phyloP scores from a whole-genome alignment of 768 basidiomycete genomes.

The Rossbeevera mucosa region DNA sequence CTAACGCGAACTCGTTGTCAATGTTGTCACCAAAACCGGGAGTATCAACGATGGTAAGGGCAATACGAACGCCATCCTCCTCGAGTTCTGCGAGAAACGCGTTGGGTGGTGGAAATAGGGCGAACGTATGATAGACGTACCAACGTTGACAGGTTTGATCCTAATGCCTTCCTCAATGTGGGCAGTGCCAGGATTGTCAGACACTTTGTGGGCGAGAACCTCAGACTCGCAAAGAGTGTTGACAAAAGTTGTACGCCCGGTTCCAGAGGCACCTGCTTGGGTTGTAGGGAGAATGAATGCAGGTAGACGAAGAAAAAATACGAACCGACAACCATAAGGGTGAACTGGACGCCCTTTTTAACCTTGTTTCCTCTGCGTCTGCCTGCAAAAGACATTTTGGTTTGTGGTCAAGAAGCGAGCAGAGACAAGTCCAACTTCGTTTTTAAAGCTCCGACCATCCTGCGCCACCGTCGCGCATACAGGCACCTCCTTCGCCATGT shows the following conservation, averaged over 20 bases:
- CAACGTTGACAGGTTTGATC: conserved; percentile 93
- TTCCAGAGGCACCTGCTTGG: conserved; percentile 87
- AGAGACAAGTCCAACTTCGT: conserved; percentile 29
- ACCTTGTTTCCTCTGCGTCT: conserved; percentile 90
- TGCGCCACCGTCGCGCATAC: conserved; percentile 33
- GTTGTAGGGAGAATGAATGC: conserved; percentile 1
- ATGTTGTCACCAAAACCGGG: conserved; percentile 99
- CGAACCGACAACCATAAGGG: conserved; percentile 95
- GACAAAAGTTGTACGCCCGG: conserved; percentile 96
- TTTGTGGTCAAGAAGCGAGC: conserved; percentile 29
- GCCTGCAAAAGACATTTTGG: conserved; percentile 77
- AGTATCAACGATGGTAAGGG: conserved; percentile 96
- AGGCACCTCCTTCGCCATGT: conserved; percentile 8
- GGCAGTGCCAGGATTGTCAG: conserved; percentile 79
- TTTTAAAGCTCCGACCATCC: conserved; percentile 32
- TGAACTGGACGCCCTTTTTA: conserved; percentile 99
- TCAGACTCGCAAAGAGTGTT: conserved; percentile 98
- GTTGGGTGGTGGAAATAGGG: neutral
- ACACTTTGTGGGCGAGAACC: conserved; percentile 82
- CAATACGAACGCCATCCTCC: conserved; percentile 97
- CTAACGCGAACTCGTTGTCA: conserved; percentile 97
- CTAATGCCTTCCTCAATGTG: conserved; percentile 92
- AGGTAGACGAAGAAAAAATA: conserved; percentile 11
- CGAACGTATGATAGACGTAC: conserved; percentile 35
- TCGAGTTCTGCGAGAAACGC: conserved; percentile 69